Evolutionary conservation across 208 protist species (phyloP).

Genomic region (Endotrypanum monterogeii): DNA sequence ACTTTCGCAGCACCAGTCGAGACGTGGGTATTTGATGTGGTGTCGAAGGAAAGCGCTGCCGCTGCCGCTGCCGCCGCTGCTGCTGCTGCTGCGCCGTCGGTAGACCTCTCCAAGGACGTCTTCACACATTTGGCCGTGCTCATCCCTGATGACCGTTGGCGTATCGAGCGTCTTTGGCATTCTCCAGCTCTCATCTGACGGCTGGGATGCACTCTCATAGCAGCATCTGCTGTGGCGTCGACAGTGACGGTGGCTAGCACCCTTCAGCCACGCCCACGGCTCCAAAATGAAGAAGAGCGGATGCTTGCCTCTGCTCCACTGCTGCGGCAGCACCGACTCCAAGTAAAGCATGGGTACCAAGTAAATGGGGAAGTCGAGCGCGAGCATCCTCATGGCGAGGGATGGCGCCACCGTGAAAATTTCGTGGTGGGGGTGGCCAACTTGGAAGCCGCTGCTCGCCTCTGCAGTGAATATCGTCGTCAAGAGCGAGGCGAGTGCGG

Average conservation of each 20-base stretch:
- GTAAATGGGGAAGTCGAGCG: conserved; percentile 48
- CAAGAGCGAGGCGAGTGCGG: conserved; percentile 41
- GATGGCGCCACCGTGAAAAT: conserved; percentile 29
- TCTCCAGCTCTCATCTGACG: not conserved
- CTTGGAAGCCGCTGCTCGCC: conserved; percentile 36
- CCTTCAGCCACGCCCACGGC: conserved; percentile 20
- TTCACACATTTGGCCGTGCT: conserved; percentile 1
- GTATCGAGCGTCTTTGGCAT: not conserved
- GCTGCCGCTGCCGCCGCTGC: no score
- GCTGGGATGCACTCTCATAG: conserved; percentile 21
- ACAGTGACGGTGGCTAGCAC: not conserved
- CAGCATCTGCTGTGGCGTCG: not conserved
- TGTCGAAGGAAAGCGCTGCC: conserved; percentile 21
- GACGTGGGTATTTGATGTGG: conserved; percentile 4
- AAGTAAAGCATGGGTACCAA: conserved; percentile 64
- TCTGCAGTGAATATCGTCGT: conserved; percentile 35
- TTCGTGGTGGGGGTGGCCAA: conserved; percentile 28
- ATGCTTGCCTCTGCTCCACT: conserved; percentile 54
- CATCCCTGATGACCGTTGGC: not conserved
- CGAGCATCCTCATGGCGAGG: conserved; percentile 28
- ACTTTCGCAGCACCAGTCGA: conserved; percentile 27
- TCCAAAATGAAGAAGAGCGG: conserved; percentile 68
- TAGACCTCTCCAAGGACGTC: no score
- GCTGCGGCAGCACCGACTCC: conserved; percentile 63
- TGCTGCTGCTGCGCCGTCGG: not conserved